Percentiles rank a stretch among this genome's conserved stretches.
Conservation (phyloP, 208 protist species). For the Angomonas ambiguus region DNA sequence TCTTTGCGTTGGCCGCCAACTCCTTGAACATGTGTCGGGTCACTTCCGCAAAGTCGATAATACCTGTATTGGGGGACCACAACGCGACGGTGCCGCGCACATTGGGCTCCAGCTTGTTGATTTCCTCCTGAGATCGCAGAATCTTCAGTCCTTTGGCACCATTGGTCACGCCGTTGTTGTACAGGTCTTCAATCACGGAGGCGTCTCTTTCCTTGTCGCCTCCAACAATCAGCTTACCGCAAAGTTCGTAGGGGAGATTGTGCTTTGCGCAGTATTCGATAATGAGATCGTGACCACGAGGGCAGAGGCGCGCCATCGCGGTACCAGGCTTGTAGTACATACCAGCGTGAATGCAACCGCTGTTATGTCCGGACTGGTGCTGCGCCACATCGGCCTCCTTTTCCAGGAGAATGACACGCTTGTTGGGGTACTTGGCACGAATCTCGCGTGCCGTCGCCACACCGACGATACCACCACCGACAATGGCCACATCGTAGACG, state of each 20-base stretch:
- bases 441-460: conserved; percentile 75
- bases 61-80: conserved; percentile 84
- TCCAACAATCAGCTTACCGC: conserved; percentile 89
- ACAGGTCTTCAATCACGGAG: conserved; percentile 56
- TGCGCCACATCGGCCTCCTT: conserved; percentile 80
- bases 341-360: conserved; percentile 90
- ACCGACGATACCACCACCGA: conserved; percentile 88
- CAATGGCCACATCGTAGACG: conserved; percentile 85
- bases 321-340: conserved; percentile 87
- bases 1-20: conserved; percentile 25
- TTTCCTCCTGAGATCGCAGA: conserved; percentile 54
- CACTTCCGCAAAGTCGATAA: conserved; percentile 80
- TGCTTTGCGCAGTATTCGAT: conserved; percentile 85
- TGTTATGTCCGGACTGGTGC: conserved; percentile 91
- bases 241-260: conserved; percentile 71
- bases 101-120: conserved; percentile 68
- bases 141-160: conserved; percentile 75
- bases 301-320: conserved; percentile 80
- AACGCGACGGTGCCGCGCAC: conserved; percentile 67
- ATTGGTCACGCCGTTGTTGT: conserved; percentile 76
- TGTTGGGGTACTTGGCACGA: conserved; percentile 51
- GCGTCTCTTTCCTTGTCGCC: conserved; percentile 54
- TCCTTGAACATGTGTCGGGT: conserved; percentile 66
- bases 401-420: conserved; percentile 79
- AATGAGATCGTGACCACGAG: conserved; percentile 74